Evolutionary conservation across 2,329 filamentous ascomycete species (phyloP).

Genomic region (Pseudogymnoascus sp.): DNA sequence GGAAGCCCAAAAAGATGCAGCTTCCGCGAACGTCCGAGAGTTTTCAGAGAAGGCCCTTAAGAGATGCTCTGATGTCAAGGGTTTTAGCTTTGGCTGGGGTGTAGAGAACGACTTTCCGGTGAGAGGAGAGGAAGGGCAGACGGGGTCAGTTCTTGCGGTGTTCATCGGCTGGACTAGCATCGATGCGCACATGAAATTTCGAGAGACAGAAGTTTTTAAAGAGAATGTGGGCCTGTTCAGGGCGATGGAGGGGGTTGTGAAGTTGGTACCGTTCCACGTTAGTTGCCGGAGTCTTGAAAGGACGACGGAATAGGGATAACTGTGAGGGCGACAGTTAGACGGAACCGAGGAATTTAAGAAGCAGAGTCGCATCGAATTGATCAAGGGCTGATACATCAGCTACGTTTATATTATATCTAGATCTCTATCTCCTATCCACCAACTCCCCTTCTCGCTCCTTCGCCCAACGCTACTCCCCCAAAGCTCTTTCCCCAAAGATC

Average conservation of each 20-base stretch:
- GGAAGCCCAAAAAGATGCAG: not conserved
- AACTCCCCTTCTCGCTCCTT: not conserved
- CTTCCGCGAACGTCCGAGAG: not conserved
- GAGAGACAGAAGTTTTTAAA: conserved; percentile 31
- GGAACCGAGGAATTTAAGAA: too few relatives aligned
- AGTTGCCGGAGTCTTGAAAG: conserved; percentile 8
- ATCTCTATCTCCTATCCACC: not conserved
- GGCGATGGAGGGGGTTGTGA: conserved; percentile 20
- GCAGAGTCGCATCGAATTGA: not conserved
- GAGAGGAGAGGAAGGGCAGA: conserved; percentile 23
- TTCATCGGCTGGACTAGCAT: conserved; percentile 35
- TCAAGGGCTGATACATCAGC: not conserved
- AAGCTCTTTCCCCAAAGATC: not conserved
- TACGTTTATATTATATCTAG: not conserved
- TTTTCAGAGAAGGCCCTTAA: conserved; percentile 9
- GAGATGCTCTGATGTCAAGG: conserved; percentile 15
- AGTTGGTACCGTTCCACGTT: conserved; percentile 20
- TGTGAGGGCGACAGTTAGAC: not conserved
- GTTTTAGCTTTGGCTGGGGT: conserved; percentile 26
- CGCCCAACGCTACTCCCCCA: not conserved
- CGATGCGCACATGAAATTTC: conserved; percentile 32
- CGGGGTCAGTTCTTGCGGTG: conserved; percentile 21
- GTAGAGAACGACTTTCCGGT: conserved; percentile 29
- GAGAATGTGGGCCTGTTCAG: conserved; percentile 23
- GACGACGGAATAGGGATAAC: not conserved